Base-by-base conservation (phyloP, 2,329 filamentous ascomycete genomes). In the Penicillium sp. region DNA sequence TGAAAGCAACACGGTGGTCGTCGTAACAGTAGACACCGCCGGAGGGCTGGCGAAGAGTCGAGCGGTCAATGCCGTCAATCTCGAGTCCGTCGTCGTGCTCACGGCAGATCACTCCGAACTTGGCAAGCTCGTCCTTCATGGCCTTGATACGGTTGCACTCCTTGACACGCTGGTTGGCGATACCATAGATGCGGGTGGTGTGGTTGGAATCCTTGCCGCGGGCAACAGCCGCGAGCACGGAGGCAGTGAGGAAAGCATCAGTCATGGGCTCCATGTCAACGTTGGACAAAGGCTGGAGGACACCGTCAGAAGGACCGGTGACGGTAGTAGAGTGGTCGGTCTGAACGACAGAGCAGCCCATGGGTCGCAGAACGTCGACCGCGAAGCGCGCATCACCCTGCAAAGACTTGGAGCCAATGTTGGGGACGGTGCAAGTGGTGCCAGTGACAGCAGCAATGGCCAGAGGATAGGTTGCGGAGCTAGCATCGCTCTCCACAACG, bases 201-300 rank as follows among this genome's bases (percentile, higher is more conserved):
- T 77, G 77, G 36, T 79, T 81, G 8, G 74, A 71, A 48, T 76
- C 77, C 47, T 86, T 86, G 2, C 90, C 90, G 13, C 83, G 85
- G 9, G 93, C 92, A 41, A 96, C 90, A 34, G 94, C 94, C 24
- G 92, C 94, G 44, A 99, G 82, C 4, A 96, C 92, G 1, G 92
- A 95, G 16, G 94, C 94, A 4, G 92, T 97, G 48, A 99, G 81
- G 80, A 99, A 99, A 45, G 94, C 94, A 74, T 99, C 94, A 0
- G 94, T 99, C 94, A 99, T 99, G 1, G 93, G 89, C 72, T 97
- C 94, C 94, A 99, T 99, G 67, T 99, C 92, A 27, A 99, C 86
- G 55, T 93, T 88, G 16, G 86, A 77, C 11, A 99, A 78, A 0
- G 90, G 88, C 63, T 86, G 86, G 38, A 99, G 77, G 14, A 82